phyloP scores from a whole-genome alignment of 768 basidiomycete species.

The Cystoderma amianthinum region DNA sequence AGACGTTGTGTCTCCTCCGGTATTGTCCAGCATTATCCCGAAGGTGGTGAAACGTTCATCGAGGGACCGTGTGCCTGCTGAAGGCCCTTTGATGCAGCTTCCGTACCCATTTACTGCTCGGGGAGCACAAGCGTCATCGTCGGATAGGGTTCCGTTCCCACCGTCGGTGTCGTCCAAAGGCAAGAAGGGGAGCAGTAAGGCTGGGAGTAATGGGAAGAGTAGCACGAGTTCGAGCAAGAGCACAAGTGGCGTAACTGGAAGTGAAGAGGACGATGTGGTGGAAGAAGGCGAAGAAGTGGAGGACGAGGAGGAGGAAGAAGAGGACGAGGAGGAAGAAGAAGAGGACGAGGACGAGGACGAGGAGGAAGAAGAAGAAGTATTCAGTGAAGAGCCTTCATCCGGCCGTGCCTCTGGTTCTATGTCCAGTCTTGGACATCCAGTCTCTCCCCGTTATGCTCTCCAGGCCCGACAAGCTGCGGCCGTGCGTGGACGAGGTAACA shows the following conservation, averaged over 20 bases:
- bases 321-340: conserved; percentile 14
- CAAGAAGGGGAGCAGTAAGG: conserved; percentile 10
- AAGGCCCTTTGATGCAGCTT: conserved; percentile 38
- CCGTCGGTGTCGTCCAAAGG: conserved; percentile 38
- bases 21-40: conserved; percentile 28
- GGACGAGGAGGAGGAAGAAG: conserved; percentile 9
- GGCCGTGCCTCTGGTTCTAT: conserved; percentile 73
- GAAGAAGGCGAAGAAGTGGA: conserved; percentile 7
- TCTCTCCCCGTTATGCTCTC: conserved; percentile 67
- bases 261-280: conserved; percentile 11
- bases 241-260: conserved; percentile 9
- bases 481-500: conserved; percentile 20
- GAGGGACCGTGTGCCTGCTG: conserved; percentile 33
- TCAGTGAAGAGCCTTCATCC: conserved; percentile 46
- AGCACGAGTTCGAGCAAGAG: background rate
- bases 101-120: conserved; percentile 71
- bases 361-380: conserved; percentile 25
- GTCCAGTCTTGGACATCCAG: conserved; percentile 78
- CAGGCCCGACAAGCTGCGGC: conserved; percentile 43
- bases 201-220: background rate
- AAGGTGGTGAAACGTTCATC: conserved; percentile 33
- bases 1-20: conserved; percentile 12
- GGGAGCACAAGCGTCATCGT: conserved; percentile 50
- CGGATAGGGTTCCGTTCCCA: conserved; percentile 71
- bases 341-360: conserved; percentile 26